Base-by-base conservation (phyloP, 768 basidiomycete species). In the Hypholoma fasciculare region DNA sequence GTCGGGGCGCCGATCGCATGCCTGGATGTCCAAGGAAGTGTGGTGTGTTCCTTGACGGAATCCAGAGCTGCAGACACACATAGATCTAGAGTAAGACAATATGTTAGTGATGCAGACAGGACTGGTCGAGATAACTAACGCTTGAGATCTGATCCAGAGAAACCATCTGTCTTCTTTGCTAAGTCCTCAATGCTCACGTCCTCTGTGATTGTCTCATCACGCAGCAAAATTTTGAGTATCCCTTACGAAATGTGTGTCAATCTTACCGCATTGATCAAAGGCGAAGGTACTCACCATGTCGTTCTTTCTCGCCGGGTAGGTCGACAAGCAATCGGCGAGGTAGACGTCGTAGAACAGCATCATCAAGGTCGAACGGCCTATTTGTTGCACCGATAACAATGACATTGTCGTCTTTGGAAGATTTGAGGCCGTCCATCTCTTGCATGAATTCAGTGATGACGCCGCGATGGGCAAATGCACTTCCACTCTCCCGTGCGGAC, bases 301-400 rank as follows among this genome's bases (percentile, higher is more conserved):
- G 83, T 67, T 95, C 95, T 65, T 82, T 87, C 65, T 87, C 85
- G 4, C 91, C 92, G 0, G 95, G 95, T 49, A 98, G 77, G 72
- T 98, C 95, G 26, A 98, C 87, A 52, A 97, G 76, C 54, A 98
- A 69, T 44, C 96, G 82, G 34, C 95, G 85, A 12, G 95, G 95
- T 40, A 98, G 74, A 23, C 95, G 87, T 52, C 95, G 85, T 19
- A 98, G 77, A 8, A 98, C 91, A 14, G 96, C 95, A 71, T 97
- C 95, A 67, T 94, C 92, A 34, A 94, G 75, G 67, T 94, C 92
- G 65, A 93, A 94, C 0, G 92, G 92, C 62, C 95, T 74, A 71
- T 98, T 98, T 2, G 96, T 97, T 1, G 95, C 95, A 40, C 96
- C 95, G 52, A 98, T 94, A 49, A 98, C 88, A 56, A 96, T 88